These are phyloP conservation scores for Syzygium oleosum DNA, from an alignment of 345 rosid genomes.

Conservation along the genomic window DNA sequence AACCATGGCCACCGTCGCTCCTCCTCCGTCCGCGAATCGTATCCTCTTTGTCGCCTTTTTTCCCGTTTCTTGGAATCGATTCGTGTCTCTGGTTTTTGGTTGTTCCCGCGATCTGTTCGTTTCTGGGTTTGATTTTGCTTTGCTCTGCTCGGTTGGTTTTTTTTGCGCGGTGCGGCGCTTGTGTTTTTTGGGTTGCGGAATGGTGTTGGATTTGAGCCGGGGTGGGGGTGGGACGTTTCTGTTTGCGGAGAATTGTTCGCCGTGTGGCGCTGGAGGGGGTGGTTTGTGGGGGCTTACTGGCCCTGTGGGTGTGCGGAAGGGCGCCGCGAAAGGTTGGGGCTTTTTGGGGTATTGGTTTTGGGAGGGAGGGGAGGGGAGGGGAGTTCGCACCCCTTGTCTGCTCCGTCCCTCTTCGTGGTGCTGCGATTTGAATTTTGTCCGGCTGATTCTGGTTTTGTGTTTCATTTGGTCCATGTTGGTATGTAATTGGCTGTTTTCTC, in stretches of 20 bases:
- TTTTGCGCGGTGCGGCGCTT: neutral
- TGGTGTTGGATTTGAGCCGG: neutral
- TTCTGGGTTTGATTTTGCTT: neutral
- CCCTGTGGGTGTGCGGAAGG: neutral
- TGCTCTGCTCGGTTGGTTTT: neutral
- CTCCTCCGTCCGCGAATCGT: slow-evolving; percentile 59
- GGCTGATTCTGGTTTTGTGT: neutral
- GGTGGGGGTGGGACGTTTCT: neutral
- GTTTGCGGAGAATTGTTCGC: neutral
- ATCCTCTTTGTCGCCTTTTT: slow-evolving; percentile 40
- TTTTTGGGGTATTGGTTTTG: neutral
- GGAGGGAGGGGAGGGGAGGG: neutral
- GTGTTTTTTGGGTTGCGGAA: neutral
- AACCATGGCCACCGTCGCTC: slow-evolving; percentile 60
- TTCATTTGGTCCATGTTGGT: neutral
- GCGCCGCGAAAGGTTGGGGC: neutral
- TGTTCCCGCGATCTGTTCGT: neutral
- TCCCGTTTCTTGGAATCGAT: slow-evolving; percentile 62
- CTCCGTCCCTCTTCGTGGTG: neutral
- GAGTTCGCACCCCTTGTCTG: neutral
- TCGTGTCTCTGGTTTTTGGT: neutral
- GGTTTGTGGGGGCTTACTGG: neutral
- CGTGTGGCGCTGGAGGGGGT: neutral
- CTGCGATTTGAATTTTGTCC: neutral
- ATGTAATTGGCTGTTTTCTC: neutral